Evolutionary conservation across 2,329 filamentous ascomycete species (phyloP).

Genomic region (Seiridium unicorne): DNA sequence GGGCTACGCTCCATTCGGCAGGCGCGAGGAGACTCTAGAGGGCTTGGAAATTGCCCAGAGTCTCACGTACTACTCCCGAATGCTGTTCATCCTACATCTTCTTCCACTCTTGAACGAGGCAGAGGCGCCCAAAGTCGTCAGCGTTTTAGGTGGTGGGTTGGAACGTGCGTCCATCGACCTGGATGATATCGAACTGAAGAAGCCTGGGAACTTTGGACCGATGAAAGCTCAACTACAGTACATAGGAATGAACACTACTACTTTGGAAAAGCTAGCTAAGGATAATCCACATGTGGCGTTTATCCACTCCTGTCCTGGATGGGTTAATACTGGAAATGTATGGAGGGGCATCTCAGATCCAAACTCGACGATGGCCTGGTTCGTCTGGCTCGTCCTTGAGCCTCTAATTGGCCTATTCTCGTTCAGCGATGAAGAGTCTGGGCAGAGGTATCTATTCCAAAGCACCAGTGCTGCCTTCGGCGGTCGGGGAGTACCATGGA

Average conservation of each 20-base stretch:
- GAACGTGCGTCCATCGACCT: constrained; percentile 25
- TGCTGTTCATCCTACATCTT: constrained; percentile 37
- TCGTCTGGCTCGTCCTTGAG: constrained; percentile 30
- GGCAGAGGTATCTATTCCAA: constrained; percentile 31
- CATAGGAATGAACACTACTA: constrained; percentile 26
- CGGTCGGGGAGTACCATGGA: constrained; percentile 30
- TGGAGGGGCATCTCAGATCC: constrained; percentile 21
- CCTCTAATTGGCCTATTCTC: constrained; percentile 27
- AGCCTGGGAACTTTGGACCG: constrained; percentile 26
- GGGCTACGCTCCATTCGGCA: constrained; percentile 41
- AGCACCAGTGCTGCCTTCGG: constrained; percentile 34
- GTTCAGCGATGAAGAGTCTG: constrained; percentile 28
- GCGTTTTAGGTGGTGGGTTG: constrained; percentile 30
- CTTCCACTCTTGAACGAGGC: constrained; percentile 35
- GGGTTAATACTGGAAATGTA: constrained; percentile 33
- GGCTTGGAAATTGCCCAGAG: constrained; percentile 39
- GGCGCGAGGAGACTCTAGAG: constrained; percentile 35
- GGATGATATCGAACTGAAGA: constrained; percentile 33
- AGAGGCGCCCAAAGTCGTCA: constrained; percentile 30
- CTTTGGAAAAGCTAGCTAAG: constrained; percentile 29
- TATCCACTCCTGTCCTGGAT: constrained; percentile 33
- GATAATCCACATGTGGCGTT: constrained; percentile 29
- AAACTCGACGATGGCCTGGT: constrained; percentile 23
- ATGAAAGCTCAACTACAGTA: constrained; percentile 30
- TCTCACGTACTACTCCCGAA: constrained; percentile 41